These are phyloP conservation scores for Trichoderma hamatum DNA, from an alignment of 2,329 filamentous ascomycete genomes.

Conservation along the genomic window DNA sequence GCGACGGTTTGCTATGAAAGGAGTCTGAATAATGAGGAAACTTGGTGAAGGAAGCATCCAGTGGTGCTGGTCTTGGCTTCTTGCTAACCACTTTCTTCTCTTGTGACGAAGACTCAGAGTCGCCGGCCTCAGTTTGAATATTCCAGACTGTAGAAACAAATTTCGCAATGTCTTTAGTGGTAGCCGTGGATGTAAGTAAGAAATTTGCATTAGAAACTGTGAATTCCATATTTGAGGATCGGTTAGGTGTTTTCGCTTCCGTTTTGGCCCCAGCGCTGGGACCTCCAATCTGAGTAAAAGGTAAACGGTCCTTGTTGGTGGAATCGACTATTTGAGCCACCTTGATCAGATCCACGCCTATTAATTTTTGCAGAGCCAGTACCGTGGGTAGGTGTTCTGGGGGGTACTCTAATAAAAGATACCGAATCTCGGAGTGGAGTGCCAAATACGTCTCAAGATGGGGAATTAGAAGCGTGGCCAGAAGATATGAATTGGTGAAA, in stretches of 20 bases:
- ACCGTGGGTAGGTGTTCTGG: slow-evolving; percentile 59
- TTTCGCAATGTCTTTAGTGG: slow-evolving; percentile 54
- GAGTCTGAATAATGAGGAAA: slow-evolving; percentile 36
- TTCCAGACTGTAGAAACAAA: slow-evolving; percentile 59
- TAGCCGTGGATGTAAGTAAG: slow-evolving; percentile 58
- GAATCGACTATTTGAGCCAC: slow-evolving; percentile 60
- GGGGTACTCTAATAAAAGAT: slow-evolving; percentile 63
- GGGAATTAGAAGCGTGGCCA: slow-evolving; percentile 62
- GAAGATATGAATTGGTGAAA: slow-evolving; percentile 55
- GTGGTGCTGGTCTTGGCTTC: slow-evolving; percentile 34
- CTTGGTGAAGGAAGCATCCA: slow-evolving; percentile 38
- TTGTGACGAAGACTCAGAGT: slow-evolving; percentile 47
- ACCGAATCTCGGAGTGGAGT: slow-evolving; percentile 54
- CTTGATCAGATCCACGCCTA: slow-evolving; percentile 60
- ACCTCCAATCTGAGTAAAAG: slow-evolving; percentile 47
- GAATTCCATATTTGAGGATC: slow-evolving; percentile 35
- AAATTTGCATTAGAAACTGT: slow-evolving; percentile 58
- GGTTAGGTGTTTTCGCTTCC: slow-evolving; percentile 31
- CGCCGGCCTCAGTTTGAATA: slow-evolving; percentile 38
- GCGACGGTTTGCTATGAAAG: slow-evolving; percentile 32
- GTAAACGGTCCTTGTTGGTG: slow-evolving; percentile 42
- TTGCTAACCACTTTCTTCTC: slow-evolving; percentile 32
- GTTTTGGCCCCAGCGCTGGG: slow-evolving; percentile 37
- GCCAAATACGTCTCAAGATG: slow-evolving; percentile 64
- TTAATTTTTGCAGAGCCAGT: slow-evolving; percentile 59